Percentiles rank a stretch among this genome's conserved stretches.
Conservation (phyloP, 148 eudicot genomes). For the Persicaria maculosa region DNA sequence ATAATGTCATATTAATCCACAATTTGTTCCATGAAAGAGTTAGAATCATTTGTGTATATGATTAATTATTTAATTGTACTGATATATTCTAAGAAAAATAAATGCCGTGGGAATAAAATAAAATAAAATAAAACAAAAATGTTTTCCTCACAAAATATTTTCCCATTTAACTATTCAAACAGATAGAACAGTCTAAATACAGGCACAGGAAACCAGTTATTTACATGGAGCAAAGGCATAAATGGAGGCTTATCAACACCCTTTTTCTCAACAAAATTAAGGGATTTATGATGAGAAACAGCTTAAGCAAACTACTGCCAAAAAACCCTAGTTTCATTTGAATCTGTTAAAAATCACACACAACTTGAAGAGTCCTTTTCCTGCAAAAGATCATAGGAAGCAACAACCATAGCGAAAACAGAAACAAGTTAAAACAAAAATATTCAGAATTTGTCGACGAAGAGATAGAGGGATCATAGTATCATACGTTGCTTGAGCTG, state of each 20-base stretch:
- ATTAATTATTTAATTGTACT: too few relatives aligned
- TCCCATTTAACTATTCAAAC: constrained; percentile 4
- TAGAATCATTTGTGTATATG: too few relatives aligned
- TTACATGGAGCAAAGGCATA: not conserved
- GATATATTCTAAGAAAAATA: too few relatives aligned
- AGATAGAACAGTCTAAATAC: not conserved
- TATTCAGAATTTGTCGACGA: not conserved
- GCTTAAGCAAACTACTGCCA: not conserved
- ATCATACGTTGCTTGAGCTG: constrained; percentile 25
- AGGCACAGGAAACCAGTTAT: not conserved
- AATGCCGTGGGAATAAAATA: too few relatives aligned
- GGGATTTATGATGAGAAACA: not conserved
- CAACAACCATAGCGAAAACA: not conserved
- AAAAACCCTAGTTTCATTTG: constrained; percentile 2
- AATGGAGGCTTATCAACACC: not conserved
- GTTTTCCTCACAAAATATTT: not conserved
- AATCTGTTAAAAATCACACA: not conserved
- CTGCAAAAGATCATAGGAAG: not conserved
- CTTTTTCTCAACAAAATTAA: not conserved
- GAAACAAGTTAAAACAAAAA: not conserved
- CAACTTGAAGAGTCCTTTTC: constrained; percentile 7
- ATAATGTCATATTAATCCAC: too few relatives aligned
- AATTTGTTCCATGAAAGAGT: too few relatives aligned
- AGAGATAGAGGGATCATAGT: constrained; percentile 9
- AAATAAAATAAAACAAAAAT: too few relatives aligned